Evolutionary conservation across 2,329 filamentous ascomycete genomes (phyloP), one percentile per base, ranked within the genome.

Genomic region (Fusarium papillatum): DNA sequence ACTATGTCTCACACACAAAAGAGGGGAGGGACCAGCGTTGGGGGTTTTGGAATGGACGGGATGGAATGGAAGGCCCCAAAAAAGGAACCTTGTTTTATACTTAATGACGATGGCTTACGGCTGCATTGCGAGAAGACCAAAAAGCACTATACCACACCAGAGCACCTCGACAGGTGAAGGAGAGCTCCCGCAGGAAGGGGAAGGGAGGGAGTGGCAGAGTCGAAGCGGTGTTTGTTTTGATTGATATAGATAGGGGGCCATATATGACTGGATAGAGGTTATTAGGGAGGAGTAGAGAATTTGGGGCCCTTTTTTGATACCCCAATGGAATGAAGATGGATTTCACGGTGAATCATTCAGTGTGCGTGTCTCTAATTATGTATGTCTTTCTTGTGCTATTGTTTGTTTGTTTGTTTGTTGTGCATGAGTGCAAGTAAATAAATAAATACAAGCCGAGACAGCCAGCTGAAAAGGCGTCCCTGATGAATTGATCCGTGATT

Each of bases 21-120:
- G 64, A 69, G 69, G 65, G 67, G 70, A 68, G 72, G 67, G 64
- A 78, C 64, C 62, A 78, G 69, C 74, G 72, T 68, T 66, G 68
- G 77, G 55, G 67, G 77, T 72, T 48, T 55, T 70, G 75, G 76
- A 75, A 78, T 71, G 74, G 66, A 70, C 64, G 65, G 72, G 68
- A 75, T 69, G 77, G 77, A 75, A 78, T 74, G 74, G 76, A 72
- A 74, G 29, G 29, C 29, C 69, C 64, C 61, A 73, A 76, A 74
- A 78, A 79, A 72, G 77, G 70, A 79, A 76, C 69, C 76, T 75
- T 74, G 72, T 79, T 80, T 79, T 71, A 72, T 61, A 73, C 64
- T 70, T 80, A 78, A 80, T 80, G 78, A 80, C 78, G 76, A 79
- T 78, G 72, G 75, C 76, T 80, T 77, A 80, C 79, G 79, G 79